Evolutionary conservation across 108 stramenopile genomes (phyloP), one percentile per base, ranked within the genome.

Genomic region (Schizochytrium sp.): DNA sequence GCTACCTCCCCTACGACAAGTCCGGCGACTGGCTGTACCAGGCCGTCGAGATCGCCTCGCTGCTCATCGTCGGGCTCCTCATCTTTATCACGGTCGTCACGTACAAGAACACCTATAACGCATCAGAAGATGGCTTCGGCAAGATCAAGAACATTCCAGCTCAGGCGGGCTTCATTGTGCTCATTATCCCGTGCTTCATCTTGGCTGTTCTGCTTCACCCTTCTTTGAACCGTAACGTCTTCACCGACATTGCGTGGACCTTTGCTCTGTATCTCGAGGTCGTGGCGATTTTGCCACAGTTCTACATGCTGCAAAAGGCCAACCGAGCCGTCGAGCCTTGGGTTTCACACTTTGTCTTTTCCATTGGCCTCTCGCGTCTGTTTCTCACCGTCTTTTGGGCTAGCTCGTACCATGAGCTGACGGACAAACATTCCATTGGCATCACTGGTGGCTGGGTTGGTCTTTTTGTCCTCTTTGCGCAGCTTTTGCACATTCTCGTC

Each of bases 11-110:
- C n/a, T 99, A 97, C 90, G 99, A 99, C 91, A 96, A 97, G 89
- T 96, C 96, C 41, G 99, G 99, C 57, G 98, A 98, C 91, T 98
- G 97, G 97, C 92, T 98, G 59, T 99, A 99, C 93, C 98, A 98
- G 89, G 87, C 95, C 16, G 95, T 97, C 72, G 99, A 99, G 92
- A 93, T 95, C 63, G 91, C 93, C 90, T 92, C 96, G 44, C 91
- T 99, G n/a, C 19, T 93, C 21, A 94, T 97, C 47, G 97, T 97
- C 5, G 89, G 89, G 6, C 88, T 87, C 23, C 95, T 96, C 57
- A 87, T 97, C 28, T 97, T 92, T 72, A 23, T 34, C 89, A 87
- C 23, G n/a, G 18, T 87, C 18, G 44, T 44, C 43, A 89, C 87
- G 21, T 89, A 97, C 90, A 95, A 95, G 89, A 90, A 91, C 34